phyloP scores from a whole-genome alignment of 1,284 basidiomycete species.

The Ceratobasidium sp. region DNA sequence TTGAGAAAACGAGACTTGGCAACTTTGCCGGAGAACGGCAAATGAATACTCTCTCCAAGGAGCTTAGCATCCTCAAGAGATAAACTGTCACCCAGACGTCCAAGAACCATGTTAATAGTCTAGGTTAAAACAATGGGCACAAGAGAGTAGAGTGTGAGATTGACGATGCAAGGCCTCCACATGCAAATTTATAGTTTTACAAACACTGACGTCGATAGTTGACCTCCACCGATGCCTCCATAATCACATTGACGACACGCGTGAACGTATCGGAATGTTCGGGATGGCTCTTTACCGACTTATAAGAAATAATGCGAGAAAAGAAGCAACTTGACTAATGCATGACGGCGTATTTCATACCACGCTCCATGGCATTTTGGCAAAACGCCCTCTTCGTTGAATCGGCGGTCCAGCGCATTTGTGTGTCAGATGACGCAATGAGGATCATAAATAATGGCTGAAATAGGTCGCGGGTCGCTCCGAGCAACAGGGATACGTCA shows the following conservation, averaged over 20 bases:
- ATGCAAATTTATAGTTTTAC: neutral
- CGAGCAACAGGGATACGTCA: too few relatives aligned
- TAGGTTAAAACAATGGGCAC: neutral
- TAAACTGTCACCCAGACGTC: neutral
- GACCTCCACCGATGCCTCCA: neutral
- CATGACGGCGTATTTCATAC: neutral
- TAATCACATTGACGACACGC: too few relatives aligned
- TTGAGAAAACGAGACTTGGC: conserved; percentile 30
- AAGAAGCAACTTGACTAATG: neutral
- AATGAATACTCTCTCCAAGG: conserved; percentile 9
- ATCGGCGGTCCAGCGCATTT: too few relatives aligned
- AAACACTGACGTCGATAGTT: neutral
- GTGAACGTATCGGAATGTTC: too few relatives aligned
- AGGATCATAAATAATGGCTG: too few relatives aligned
- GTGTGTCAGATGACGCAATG: too few relatives aligned
- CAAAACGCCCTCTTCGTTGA: too few relatives aligned
- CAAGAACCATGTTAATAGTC: conserved; percentile 6
- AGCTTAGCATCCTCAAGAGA: conserved; percentile 11
- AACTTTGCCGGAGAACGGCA: conserved; percentile 22
- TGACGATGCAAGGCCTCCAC: neutral
- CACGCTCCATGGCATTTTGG: too few relatives aligned
- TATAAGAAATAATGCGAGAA: neutral
- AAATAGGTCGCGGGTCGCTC: too few relatives aligned
- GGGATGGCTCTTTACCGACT: neutral
- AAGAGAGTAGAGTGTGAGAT: neutral